These are phyloP conservation scores for Candida orba DNA, from an alignment of 805 yeast species.

Conservation along the genomic window DNA sequence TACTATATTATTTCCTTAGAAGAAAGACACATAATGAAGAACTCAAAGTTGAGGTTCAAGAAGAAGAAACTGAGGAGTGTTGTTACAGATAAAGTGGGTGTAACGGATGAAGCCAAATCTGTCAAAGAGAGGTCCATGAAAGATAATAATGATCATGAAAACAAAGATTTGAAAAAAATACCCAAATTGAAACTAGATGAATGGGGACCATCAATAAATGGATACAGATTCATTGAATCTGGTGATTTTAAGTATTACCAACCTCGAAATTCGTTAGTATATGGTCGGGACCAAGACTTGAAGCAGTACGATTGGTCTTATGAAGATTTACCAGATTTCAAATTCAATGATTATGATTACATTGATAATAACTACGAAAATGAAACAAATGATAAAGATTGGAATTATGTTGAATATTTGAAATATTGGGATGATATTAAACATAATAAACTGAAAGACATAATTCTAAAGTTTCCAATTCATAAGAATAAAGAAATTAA, in stretches of 20 bases:
- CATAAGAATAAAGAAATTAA: constrained; percentile 26
- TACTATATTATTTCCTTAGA: too few species aligned
- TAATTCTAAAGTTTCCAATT: constrained; percentile 20
- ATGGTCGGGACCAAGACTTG: not conserved
- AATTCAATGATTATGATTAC: constrained; percentile 1
- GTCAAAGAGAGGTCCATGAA: too few species aligned
- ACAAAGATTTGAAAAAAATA: not conserved
- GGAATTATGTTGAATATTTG: constrained; percentile 18
- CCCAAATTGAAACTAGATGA: constrained; percentile 6
- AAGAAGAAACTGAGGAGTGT: too few species aligned
- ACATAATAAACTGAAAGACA: constrained; percentile 8
- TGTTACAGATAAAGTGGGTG: too few species aligned
- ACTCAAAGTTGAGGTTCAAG: too few species aligned
- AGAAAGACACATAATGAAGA: not conserved
- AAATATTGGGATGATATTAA: constrained; percentile 22
- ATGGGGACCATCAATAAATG: constrained; percentile 25
- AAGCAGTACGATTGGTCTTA: constrained; percentile 15
- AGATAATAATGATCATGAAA: not conserved
- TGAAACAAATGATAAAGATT: not conserved
- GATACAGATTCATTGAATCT: constrained; percentile 18
- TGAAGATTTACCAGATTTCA: constrained; percentile 14
- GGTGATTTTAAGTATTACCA: constrained; percentile 7
- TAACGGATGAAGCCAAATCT: too few species aligned
- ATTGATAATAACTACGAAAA: not conserved
- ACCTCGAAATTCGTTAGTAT: constrained; percentile 4